Evolutionary conservation across 306 rosid species (phyloP).

Genomic region (Rosa multiflora): DNA sequence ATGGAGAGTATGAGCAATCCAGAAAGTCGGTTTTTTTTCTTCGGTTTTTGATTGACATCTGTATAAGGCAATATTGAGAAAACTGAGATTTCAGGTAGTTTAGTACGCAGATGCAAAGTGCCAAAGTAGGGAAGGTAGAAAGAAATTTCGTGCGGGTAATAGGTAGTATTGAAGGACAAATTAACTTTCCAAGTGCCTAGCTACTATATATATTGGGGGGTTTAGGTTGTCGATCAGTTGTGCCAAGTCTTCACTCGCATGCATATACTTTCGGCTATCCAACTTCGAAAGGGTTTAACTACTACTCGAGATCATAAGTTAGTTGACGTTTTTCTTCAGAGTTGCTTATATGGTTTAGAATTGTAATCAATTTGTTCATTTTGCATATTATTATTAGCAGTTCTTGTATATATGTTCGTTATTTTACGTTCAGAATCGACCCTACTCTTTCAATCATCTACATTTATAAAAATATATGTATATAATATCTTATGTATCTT

Average conservation of each 20-base stretch:
- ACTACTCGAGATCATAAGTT: background rate
- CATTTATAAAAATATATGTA: background rate
- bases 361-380: background rate
- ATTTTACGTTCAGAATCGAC: background rate
- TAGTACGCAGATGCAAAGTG: background rate
- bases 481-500: background rate
- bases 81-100: background rate
- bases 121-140: constrained; percentile 29
- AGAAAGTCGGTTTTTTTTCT: background rate
- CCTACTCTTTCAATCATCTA: background rate
- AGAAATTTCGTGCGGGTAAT: constrained; percentile 25
- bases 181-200: background rate
- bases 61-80: background rate
- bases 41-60: background rate
- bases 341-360: background rate
- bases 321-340: background rate
- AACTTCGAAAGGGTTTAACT: background rate
- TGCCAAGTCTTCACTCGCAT: background rate
- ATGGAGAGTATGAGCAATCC: background rate
- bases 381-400: background rate
- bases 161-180: too few species aligned
- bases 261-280: background rate
- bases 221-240: background rate
- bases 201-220: constrained; percentile 7
- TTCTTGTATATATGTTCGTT: background rate